phyloP scores from a whole-genome alignment of 2,329 filamentous ascomycete species.

The Nigrospora sphaerica region DNA sequence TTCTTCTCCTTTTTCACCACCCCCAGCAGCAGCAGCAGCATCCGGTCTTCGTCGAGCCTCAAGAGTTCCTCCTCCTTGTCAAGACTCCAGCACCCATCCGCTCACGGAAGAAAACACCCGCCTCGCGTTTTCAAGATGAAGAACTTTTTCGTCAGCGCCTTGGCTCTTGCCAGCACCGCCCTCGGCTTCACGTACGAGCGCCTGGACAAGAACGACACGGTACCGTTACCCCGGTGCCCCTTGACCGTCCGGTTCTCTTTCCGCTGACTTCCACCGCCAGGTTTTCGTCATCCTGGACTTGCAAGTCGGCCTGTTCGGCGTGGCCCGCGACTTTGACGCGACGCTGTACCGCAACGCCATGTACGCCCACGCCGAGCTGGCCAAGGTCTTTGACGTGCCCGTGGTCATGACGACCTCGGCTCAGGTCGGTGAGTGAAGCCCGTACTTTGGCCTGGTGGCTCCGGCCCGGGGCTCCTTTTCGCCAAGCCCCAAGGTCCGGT shows the following conservation, averaged over 20 bases:
- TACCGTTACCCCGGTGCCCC: constrained; percentile 4
- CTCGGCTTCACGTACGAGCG: constrained; percentile 23
- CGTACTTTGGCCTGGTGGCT: no score
- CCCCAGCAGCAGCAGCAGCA: no score
- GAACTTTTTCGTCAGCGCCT: constrained; percentile 1
- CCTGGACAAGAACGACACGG: constrained; percentile 24
- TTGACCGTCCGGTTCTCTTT: neutral
- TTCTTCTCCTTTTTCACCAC: no score
- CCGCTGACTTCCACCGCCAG: constrained; percentile 30
- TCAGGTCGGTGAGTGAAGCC: constrained; percentile 34
- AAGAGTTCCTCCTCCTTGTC: no score
- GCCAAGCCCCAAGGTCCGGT: no score
- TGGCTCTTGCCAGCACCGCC: constrained; percentile 5
- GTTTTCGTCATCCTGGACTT: constrained; percentile 52
- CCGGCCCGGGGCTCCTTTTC: no score
- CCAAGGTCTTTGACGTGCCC: constrained; percentile 59
- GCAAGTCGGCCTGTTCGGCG: constrained; percentile 49
- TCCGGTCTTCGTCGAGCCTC: no score
- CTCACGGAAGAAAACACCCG: no score
- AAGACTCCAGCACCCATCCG: no score
- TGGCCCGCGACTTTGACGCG: constrained; percentile 60
- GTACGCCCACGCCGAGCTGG: constrained; percentile 59
- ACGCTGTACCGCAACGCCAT: constrained; percentile 61
- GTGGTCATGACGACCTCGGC: constrained; percentile 66
- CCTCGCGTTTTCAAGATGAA: constrained; percentile 5